phyloP scores from a whole-genome alignment of 176 grass and related monocot genomes.

The Cenchrus fungigraminus region DNA sequence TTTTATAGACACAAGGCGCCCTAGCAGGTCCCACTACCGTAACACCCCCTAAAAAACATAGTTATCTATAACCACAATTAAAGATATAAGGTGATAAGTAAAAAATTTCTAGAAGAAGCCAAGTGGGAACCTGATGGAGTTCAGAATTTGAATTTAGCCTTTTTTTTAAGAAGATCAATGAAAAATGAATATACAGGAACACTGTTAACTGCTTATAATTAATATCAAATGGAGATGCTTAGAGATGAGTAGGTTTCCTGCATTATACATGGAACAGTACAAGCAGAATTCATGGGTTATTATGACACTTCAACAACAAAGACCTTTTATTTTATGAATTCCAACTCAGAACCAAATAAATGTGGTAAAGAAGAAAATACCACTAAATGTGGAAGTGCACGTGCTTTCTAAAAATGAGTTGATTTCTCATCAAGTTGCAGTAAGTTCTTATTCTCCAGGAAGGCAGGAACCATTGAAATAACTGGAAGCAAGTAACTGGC shows the following conservation, averaged over 20 bases:
- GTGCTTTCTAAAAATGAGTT: constrained; percentile 16
- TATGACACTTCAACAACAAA: constrained; percentile 19
- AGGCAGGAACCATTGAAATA: constrained; percentile 11
- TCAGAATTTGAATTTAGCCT: constrained; percentile 16
- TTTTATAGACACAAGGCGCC: too few species aligned
- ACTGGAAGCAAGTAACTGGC: not conserved
- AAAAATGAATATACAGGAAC: constrained; percentile 17
- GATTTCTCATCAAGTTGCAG: not conserved
- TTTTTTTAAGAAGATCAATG: constrained; percentile 9
- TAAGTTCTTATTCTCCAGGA: constrained; percentile 25
- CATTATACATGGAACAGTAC: not conserved
- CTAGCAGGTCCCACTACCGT: too few species aligned
- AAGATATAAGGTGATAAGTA: constrained; percentile 5
- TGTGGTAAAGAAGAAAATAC: not conserved
- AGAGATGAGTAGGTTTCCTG: not conserved
- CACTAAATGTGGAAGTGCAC: not conserved
- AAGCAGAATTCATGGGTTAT: constrained; percentile 1
- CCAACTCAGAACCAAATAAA: constrained; percentile 18
- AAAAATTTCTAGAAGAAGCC: constrained; percentile 5
- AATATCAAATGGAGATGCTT: constrained; percentile 8
- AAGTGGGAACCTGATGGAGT: constrained; percentile 21
- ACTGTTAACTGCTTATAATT: constrained; percentile 11
- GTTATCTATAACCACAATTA: constrained; percentile 3
- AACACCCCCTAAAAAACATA: not conserved
- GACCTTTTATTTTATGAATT: constrained; percentile 4